phyloP scores from a whole-genome alignment of 768 basidiomycete species.

The Termitomyces sp. region DNA sequence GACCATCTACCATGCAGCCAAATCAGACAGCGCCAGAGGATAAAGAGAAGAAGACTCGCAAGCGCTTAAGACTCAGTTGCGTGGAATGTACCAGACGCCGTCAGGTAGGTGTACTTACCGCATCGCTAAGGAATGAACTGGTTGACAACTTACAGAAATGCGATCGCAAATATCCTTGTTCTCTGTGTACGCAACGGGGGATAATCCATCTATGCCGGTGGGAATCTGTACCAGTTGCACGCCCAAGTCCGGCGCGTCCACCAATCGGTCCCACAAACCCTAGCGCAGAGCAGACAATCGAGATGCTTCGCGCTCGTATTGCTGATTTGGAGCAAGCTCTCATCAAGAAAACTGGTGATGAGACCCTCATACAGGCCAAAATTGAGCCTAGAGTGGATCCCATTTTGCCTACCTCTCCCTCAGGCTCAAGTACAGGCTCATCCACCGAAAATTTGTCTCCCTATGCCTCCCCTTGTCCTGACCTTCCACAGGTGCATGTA shows the following conservation, averaged over 20 bases:
- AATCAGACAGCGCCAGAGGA: conserved; percentile 2
- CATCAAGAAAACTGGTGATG: conserved; percentile 9
- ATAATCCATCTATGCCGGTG: conserved; percentile 41
- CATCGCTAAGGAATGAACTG: not conserved
- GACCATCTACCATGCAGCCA: conserved; percentile 4
- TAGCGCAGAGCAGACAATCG: conserved; percentile 16
- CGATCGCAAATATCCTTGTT: conserved; percentile 39
- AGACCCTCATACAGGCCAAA: conserved; percentile 3
- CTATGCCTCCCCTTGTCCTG: conserved; percentile 11
- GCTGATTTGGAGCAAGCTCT: conserved; percentile 23
- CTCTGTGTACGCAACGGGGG: conserved; percentile 32
- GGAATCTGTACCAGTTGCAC: conserved; percentile 38
- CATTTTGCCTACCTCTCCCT: conserved; percentile 9
- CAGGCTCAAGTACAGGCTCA: conserved; percentile 17
- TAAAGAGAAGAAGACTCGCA: conserved; percentile 46
- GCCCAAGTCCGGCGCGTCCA: conserved; percentile 36
- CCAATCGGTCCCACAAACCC: conserved; percentile 12
- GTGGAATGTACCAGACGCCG: conserved; percentile 53
- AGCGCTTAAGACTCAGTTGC: conserved; percentile 46
- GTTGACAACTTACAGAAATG: conserved; percentile 37
- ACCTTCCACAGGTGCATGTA: conserved; percentile 2
- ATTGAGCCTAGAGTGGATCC: conserved; percentile 8
- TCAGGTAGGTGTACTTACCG: conserved; percentile 31
- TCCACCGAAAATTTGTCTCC: conserved; percentile 16
- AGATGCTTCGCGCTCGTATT: conserved; percentile 22